Percentiles rank a stretch among this genome's conserved stretches.
These are phyloP conservation scores for Sodiomyces alkalinus DNA, from an alignment of 2,329 filamentous ascomycete species.

Conservation along the genomic window DNA sequence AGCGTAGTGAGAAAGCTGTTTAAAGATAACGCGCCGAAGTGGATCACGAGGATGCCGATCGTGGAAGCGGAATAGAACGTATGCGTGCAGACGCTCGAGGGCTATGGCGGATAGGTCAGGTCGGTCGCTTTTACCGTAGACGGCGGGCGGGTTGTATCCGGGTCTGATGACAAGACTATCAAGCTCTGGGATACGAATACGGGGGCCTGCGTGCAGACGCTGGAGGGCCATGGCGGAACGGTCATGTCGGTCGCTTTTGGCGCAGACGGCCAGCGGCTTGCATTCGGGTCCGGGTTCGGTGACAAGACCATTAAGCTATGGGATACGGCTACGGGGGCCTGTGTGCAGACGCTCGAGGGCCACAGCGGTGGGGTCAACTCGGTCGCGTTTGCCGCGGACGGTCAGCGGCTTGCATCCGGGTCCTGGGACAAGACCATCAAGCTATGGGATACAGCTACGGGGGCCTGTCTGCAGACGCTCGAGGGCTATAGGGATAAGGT, in stretches of 20 bases:
- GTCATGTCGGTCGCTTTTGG: slow-evolving; percentile 9
- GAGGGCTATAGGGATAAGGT: slow-evolving; percentile 5
- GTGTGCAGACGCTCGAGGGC: slow-evolving; percentile 7
- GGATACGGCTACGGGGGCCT: slow-evolving; percentile 3
- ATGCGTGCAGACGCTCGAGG: slow-evolving; percentile 8
- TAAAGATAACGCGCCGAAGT: slow-evolving; percentile 6
- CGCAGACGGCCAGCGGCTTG: slow-evolving; percentile 7
- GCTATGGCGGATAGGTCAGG: slow-evolving; percentile 4
- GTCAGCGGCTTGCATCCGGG: slow-evolving; percentile 6
- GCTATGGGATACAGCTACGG: slow-evolving; percentile 5
- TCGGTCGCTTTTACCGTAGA: slow-evolving; percentile 10
- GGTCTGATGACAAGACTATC: slow-evolving; percentile 3
- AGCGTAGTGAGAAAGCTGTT: slow-evolving; percentile 10
- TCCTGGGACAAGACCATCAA: slow-evolving; percentile 4
- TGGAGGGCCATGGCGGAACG: slow-evolving; percentile 6
- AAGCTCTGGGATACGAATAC: slow-evolving; percentile 5
- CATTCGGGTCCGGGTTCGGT: slow-evolving; percentile 4
- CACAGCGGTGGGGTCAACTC: slow-evolving; percentile 4
- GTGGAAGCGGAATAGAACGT: slow-evolving; percentile 2
- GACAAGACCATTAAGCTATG: slow-evolving; percentile 8
- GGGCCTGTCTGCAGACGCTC: background rate
- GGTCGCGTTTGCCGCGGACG: slow-evolving; percentile 8
- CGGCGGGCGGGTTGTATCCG: slow-evolving; percentile 6
- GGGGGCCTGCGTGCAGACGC: slow-evolving; percentile 7
- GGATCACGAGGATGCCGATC: no score